phyloP scores from a whole-genome alignment of 2,329 filamentous ascomycete genomes.

The Aphanoascus verrucosus region DNA sequence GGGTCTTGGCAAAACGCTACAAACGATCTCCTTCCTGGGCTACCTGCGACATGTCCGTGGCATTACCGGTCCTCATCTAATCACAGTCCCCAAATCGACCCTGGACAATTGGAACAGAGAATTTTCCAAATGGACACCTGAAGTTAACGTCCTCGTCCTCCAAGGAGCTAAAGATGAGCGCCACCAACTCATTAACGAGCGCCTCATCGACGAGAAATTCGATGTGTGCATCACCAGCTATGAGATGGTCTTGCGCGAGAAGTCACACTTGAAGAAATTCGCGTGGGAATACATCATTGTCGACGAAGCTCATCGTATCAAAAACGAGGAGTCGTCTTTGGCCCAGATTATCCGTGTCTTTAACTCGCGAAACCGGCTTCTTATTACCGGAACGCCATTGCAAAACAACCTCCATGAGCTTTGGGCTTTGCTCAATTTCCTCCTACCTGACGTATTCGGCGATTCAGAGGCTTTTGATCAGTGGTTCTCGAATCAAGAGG shows the following conservation, averaged over 20 bases:
- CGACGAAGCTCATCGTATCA: slow-evolving; percentile 96
- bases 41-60: slow-evolving; percentile 86
- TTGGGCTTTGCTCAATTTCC: slow-evolving; percentile 93
- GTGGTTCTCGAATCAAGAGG: slow-evolving; percentile 87
- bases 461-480: slow-evolving; percentile 94
- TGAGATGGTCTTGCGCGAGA: slow-evolving; percentile 96
- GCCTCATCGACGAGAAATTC: slow-evolving; percentile 86
- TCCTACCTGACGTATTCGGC: slow-evolving; percentile 95
- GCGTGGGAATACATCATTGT: slow-evolving; percentile 99
- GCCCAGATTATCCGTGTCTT: slow-evolving; percentile 95
- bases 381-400: slow-evolving; percentile 92
- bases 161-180: slow-evolving; percentile 95
- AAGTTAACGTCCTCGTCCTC: slow-evolving; percentile 84
- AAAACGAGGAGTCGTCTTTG: slow-evolving; percentile 95
- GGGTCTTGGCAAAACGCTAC: slow-evolving; percentile 93
- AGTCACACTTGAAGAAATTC: slow-evolving; percentile 89
- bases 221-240: slow-evolving; percentile 98
- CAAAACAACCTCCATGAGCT: slow-evolving; percentile 98
- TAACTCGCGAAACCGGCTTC: slow-evolving; percentile 83
- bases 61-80: slow-evolving; percentile 80
- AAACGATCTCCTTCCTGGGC: slow-evolving; percentile 93
- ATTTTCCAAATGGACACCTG: slow-evolving; percentile 86
- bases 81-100: slow-evolving; percentile 91
- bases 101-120: slow-evolving; percentile 98
- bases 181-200: slow-evolving; percentile 74